These are phyloP conservation scores for Aspergillus niger DNA, from an alignment of 2,329 filamentous ascomycete species.

Conservation along the genomic window DNA sequence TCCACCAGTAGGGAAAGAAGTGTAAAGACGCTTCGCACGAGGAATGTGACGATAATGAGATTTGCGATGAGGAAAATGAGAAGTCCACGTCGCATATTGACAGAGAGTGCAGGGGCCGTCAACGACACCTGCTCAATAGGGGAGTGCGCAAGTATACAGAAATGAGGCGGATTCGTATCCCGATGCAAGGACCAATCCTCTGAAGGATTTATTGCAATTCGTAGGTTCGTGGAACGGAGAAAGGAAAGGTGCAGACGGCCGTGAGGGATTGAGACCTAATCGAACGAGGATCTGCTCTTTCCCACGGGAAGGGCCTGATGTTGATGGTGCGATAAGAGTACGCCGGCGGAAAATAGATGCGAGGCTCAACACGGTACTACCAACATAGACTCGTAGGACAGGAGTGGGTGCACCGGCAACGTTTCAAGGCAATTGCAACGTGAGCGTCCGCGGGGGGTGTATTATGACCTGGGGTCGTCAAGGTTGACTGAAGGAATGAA, in stretches of 20 bases:
- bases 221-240: slow-evolving; percentile 12
- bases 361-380: not conserved
- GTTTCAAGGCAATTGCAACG: not conserved
- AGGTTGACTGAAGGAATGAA: not conserved
- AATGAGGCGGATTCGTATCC: not conserved
- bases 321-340: not conserved
- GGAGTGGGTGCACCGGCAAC: not conserved
- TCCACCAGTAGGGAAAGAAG: slow-evolving; percentile 70
- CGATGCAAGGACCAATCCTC: not conserved
- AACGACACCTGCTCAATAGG: slow-evolving; percentile 9
- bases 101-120: slow-evolving; percentile 8
- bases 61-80: slow-evolving; percentile 67
- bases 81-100: slow-evolving; percentile 61
- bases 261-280: slow-evolving; percentile 4
- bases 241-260: not conserved
- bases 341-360: slow-evolving; percentile 5
- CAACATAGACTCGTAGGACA: not conserved
- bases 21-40: slow-evolving; percentile 69
- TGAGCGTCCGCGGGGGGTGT: not conserved
- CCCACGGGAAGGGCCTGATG: not conserved
- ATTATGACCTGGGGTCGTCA: not conserved
- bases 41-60: slow-evolving; percentile 62
- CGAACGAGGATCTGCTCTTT: not conserved
- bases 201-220: slow-evolving; percentile 11
- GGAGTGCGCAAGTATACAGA: not conserved